Percentiles rank a stretch among this genome's conserved stretches.
Conservation (phyloP, 805 yeast species). For the Pichia kluyveri region DNA sequence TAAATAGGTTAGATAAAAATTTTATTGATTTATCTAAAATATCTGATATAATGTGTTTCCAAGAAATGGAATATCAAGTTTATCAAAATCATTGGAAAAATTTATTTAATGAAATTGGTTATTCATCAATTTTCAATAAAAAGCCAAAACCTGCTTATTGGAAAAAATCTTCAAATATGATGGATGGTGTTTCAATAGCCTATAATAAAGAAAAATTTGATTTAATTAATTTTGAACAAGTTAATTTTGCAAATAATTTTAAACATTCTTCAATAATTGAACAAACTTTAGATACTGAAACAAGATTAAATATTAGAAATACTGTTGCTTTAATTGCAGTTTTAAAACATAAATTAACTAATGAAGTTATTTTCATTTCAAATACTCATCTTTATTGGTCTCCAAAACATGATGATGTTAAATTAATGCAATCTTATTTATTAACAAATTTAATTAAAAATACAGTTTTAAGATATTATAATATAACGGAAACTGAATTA, state of each 20-base stretch:
- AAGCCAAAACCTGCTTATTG: constrained; percentile 48
- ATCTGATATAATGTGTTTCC: constrained; percentile 50
- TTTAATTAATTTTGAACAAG: constrained; percentile 22
- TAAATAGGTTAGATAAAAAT: constrained; percentile 32
- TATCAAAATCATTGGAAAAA: constrained; percentile 21
- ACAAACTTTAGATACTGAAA: constrained; percentile 26
- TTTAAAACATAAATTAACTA: constrained; percentile 34
- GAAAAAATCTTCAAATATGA: constrained; percentile 34
- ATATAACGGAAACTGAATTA: constrained; percentile 8
- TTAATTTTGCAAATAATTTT: constrained; percentile 27
- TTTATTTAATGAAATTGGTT: constrained; percentile 23
- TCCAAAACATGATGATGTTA: constrained; percentile 43
- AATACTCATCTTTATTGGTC: constrained; percentile 59
- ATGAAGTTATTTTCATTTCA: constrained; percentile 35
- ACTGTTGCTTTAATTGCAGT: constrained; percentile 50
- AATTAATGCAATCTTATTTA: constrained; percentile 42
- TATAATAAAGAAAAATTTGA: constrained; percentile 41
- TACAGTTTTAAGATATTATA: constrained; percentile 19
- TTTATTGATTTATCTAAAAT: constrained; percentile 24
- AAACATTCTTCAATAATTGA: constrained; percentile 20
- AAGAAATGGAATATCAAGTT: constrained; percentile 26
- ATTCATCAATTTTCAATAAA: constrained; percentile 36
- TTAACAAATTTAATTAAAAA: constrained; percentile 27
- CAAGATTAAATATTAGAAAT: constrained; percentile 36
- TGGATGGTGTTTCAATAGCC: constrained; percentile 56